A percentile compares a stretch with the other conserved stretches of the same genome.
Evolutionary conservation across 805 yeast species (phyloP).

Genomic region (Ogataea wickerhamii): DNA sequence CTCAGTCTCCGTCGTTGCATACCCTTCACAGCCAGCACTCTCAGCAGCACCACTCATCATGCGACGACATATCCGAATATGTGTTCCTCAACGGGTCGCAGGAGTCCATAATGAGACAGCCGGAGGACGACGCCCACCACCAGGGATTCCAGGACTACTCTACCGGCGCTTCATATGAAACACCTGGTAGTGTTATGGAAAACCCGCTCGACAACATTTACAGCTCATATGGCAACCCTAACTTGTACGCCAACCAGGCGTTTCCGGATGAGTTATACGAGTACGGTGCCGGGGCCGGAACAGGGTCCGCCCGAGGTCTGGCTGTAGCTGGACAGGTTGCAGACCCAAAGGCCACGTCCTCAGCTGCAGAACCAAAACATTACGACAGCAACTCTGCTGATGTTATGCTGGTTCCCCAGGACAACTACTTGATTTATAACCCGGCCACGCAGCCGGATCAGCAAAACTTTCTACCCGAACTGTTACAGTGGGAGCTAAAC

Average conservation of each 20-base stretch:
- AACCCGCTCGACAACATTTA: slow-evolving; percentile 19
- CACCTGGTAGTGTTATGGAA: neutral
- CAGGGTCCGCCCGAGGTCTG: neutral
- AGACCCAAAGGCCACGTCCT: slow-evolving; percentile 1
- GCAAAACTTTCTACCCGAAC: slow-evolving; percentile 26
- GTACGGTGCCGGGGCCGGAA: slow-evolving; percentile 3
- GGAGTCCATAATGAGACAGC: slow-evolving; percentile 19
- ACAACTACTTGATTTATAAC: slow-evolving; percentile 26
- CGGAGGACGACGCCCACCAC: slow-evolving; percentile 12
- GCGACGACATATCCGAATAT: slow-evolving; percentile 25
- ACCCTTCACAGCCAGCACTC: slow-evolving; percentile 1
- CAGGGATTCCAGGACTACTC: slow-evolving; percentile 6
- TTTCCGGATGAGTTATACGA: slow-evolving; percentile 27
- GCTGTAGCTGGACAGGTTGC: neutral
- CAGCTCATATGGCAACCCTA: slow-evolving; percentile 29
- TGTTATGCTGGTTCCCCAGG: slow-evolving; percentile 31
- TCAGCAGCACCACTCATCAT: slow-evolving; percentile 15
- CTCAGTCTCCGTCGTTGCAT: slow-evolving; percentile 5
- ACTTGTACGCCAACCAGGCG: slow-evolving; percentile 22
- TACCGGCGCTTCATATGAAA: slow-evolving; percentile 1
- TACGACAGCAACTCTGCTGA: slow-evolving; percentile 15
- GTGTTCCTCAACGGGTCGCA: slow-evolving; percentile 26
- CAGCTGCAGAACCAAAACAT: neutral
- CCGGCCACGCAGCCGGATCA: slow-evolving; percentile 18
- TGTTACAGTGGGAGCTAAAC: slow-evolving; percentile 26